A percentile compares a stretch with the other conserved stretches of the same genome.
phyloP scores from a whole-genome alignment of 2,329 filamentous ascomycete genomes.

The Aspergillus proliferans region DNA sequence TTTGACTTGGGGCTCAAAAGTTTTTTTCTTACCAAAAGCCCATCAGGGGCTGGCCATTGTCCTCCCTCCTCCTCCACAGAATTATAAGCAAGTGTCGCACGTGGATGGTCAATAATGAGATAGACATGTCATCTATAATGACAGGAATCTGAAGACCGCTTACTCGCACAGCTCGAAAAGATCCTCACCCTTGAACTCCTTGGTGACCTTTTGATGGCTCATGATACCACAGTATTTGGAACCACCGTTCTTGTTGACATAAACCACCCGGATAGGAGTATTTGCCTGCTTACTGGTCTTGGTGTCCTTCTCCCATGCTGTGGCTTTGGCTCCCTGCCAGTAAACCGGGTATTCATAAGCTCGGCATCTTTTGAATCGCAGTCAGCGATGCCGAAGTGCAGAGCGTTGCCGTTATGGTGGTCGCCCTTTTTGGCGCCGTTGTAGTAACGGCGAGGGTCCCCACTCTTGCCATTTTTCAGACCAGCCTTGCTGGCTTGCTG shows the following conservation, averaged over 20 bases:
- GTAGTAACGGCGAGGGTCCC: neutral
- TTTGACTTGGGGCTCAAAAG: too few relatives aligned
- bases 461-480: neutral
- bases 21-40: too few relatives aligned
- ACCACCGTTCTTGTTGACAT: neutral
- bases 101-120: too few relatives aligned
- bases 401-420: neutral
- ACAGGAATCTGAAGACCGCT: neutral
- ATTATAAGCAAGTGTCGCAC: too few relatives aligned
- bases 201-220: neutral
- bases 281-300: neutral
- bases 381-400: neutral
- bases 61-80: too few relatives aligned
- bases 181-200: neutral
- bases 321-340: neutral
- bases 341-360: neutral
- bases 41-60: too few relatives aligned
- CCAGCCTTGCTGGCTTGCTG: neutral
- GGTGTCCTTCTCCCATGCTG: neutral
- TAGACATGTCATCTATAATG: too few relatives aligned
- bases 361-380: neutral
- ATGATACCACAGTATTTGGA: neutral
- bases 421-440: neutral
- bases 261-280: neutral
- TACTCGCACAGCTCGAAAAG: neutral